Percentiles rank a stretch among this genome's conserved stretches.
phyloP scores from a whole-genome alignment of 2,329 filamentous ascomycete species.

The Cercospora berteroae region DNA sequence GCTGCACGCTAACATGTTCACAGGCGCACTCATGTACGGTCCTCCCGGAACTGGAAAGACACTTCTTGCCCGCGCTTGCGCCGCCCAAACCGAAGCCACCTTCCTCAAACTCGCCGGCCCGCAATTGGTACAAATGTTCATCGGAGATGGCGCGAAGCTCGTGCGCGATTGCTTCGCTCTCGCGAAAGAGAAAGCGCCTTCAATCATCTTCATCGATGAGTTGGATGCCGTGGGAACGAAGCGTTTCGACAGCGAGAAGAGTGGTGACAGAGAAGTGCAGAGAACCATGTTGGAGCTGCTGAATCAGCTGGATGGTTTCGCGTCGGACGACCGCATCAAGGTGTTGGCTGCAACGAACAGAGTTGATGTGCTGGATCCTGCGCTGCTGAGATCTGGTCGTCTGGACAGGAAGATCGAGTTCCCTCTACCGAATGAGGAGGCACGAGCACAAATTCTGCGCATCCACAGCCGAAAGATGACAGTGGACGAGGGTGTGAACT shows the following conservation, averaged over 20 bases:
- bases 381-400: conserved; percentile 85
- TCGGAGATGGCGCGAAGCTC: conserved; percentile 95
- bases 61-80: conserved; percentile 88
- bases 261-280: conserved; percentile 95
- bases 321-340: conserved; percentile 90
- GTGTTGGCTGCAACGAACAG: conserved; percentile 99
- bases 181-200: conserved; percentile 96
- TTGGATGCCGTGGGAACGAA: conserved; percentile 97
- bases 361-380: conserved; percentile 93
- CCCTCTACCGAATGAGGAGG: conserved; percentile 95
- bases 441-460: conserved; percentile 91
- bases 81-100: conserved; percentile 95
- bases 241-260: conserved; percentile 98
- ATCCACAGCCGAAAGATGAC: conserved; percentile 99
- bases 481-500: conserved; percentile 89
- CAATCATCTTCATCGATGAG: conserved; percentile 99
- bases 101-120: conserved; percentile 98
- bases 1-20: conserved; percentile 12
- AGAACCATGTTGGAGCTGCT: conserved; percentile 98
- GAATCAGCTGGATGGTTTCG: conserved; percentile 97
- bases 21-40: conserved; percentile 97
- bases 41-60: conserved; percentile 89
- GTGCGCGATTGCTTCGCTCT: conserved; percentile 96
- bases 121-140: conserved; percentile 99
- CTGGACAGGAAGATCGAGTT: conserved; percentile 99